These are phyloP conservation scores for Globisporangium nagaii DNA, from an alignment of 352 stramenopile genomes.

Conservation along the genomic window DNA sequence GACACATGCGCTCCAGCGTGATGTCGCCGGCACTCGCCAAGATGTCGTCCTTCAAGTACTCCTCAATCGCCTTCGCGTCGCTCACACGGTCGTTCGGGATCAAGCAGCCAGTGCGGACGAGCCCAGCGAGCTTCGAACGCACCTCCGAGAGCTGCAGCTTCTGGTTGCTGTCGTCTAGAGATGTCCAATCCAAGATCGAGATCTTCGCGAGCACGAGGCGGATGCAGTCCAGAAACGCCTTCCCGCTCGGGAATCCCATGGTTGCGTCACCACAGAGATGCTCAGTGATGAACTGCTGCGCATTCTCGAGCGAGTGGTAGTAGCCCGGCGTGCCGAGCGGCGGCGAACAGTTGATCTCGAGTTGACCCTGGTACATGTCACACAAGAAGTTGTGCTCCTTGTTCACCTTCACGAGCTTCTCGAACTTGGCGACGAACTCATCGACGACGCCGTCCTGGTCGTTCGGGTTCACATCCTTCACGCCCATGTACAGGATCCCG, in stretches of 20 bases:
- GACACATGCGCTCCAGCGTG: conserved; percentile 22
- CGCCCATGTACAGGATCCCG: conserved; percentile 55
- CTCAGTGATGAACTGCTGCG: conserved; percentile 26
- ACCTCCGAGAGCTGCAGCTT: conserved; percentile 52
- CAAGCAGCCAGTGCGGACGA: conserved; percentile 43
- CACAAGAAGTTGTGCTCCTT: conserved; percentile 55
- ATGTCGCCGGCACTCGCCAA: conserved; percentile 17
- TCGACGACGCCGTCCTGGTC: conserved; percentile 38
- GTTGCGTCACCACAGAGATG: conserved; percentile 19
- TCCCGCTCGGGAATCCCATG: conserved; percentile 33
- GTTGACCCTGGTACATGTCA: conserved; percentile 53
- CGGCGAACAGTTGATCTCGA: conserved; percentile 65
- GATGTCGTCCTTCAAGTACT: conserved; percentile 29
- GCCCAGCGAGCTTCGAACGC: conserved; percentile 29
- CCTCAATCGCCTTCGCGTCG: conserved; percentile 10
- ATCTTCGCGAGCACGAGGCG: conserved; percentile 70
- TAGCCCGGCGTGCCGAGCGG: conserved; percentile 61
- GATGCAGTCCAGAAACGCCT: conserved; percentile 62
- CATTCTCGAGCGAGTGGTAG: conserved; percentile 48
- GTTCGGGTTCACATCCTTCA: conserved; percentile 75
- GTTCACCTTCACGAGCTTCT: conserved; percentile 40
- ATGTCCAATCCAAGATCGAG: conserved; percentile 72
- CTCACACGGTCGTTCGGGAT: conserved; percentile 18
- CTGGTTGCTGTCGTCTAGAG: conserved; percentile 45
- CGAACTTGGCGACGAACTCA: conserved; percentile 48